Evolutionary conservation across 2,329 filamentous ascomycete genomes (phyloP).

Genomic region (Xylaria sp.): DNA sequence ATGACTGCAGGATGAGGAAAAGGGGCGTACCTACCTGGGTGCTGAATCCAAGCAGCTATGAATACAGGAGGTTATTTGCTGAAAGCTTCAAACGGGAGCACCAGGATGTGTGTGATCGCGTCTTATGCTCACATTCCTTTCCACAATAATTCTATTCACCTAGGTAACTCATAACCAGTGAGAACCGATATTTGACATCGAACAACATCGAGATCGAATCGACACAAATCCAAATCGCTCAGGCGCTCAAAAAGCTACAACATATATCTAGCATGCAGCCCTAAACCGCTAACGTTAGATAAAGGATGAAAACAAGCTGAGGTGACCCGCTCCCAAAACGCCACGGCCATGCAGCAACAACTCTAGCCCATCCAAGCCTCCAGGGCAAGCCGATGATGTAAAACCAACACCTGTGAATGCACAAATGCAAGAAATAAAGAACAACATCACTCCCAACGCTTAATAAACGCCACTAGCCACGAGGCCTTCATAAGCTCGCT

Average conservation of each 20-base stretch:
- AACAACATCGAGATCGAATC: slow-evolving; percentile 1
- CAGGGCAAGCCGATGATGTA: slow-evolving; percentile 16
- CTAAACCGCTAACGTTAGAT: slow-evolving; percentile 7
- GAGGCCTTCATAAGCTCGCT: slow-evolving; percentile 66
- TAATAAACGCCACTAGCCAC: slow-evolving; percentile 39
- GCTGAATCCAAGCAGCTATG: no score
- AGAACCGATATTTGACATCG: slow-evolving; percentile 1
- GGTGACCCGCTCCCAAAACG: slow-evolving; percentile 33
- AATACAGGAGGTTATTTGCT: no score
- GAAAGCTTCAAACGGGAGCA: no score
- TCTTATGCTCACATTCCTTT: not conserved
- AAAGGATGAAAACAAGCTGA: slow-evolving; percentile 18
- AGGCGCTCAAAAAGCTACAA: slow-evolving; percentile 10
- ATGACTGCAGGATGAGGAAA: not conserved
- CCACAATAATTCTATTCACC: not conserved
- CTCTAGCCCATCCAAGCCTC: slow-evolving; percentile 20
- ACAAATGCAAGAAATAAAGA: slow-evolving; percentile 19
- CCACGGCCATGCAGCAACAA: slow-evolving; percentile 43
- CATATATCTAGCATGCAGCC: slow-evolving; percentile 6
- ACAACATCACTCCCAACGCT: slow-evolving; percentile 1
- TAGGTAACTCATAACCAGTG: not conserved
- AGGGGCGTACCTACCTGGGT: no score
- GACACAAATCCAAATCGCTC: slow-evolving; percentile 1
- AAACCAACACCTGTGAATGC: slow-evolving; percentile 35
- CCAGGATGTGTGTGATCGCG: no score